Conservation (phyloP, 495 filamentous ascomycete species). For the Trichoderma reesei region DNA sequence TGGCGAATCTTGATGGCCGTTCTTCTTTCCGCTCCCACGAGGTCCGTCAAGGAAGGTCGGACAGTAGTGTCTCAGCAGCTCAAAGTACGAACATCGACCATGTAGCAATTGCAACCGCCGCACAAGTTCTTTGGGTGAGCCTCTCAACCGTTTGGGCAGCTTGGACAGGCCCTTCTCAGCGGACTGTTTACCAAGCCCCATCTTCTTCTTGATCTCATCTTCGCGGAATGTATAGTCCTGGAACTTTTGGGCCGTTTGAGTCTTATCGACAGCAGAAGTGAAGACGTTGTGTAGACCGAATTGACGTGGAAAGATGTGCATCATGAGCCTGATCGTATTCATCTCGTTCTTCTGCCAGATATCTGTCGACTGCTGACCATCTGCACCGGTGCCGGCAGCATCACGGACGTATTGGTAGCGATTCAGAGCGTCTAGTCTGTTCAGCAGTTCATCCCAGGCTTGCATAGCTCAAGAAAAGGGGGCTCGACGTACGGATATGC, state of each 20-base stretch:
- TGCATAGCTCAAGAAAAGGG: background rate
- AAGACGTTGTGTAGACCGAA: constrained; percentile 92
- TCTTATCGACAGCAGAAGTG: constrained; percentile 51
- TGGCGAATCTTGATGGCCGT: background rate
- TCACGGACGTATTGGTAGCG: constrained; percentile 43
- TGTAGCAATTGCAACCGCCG: constrained; percentile 60
- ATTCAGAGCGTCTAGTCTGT: constrained; percentile 67
- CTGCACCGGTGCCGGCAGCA: background rate
- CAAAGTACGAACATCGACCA: constrained; percentile 62
- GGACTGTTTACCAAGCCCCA: background rate
- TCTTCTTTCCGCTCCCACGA: background rate
- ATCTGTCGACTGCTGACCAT: background rate
- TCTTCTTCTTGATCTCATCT: constrained; percentile 54
- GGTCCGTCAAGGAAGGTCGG: constrained; percentile 28
- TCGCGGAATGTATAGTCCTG: constrained; percentile 80
- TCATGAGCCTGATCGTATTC: constrained; percentile 65
- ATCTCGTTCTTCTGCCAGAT: constrained; percentile 22
- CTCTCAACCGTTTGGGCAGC: constrained; percentile 71
- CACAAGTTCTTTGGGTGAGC: constrained; percentile 47
- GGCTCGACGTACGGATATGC: constrained; percentile 59
- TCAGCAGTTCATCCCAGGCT: constrained; percentile 5
- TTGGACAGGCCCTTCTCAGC: constrained; percentile 21
- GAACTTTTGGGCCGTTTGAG: constrained; percentile 56
- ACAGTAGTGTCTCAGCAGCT: constrained; percentile 74
- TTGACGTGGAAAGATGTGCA: constrained; percentile 88